Base-by-base conservation (phyloP, 1,284 basidiomycete species). In the Tilletia walkeri region DNA sequence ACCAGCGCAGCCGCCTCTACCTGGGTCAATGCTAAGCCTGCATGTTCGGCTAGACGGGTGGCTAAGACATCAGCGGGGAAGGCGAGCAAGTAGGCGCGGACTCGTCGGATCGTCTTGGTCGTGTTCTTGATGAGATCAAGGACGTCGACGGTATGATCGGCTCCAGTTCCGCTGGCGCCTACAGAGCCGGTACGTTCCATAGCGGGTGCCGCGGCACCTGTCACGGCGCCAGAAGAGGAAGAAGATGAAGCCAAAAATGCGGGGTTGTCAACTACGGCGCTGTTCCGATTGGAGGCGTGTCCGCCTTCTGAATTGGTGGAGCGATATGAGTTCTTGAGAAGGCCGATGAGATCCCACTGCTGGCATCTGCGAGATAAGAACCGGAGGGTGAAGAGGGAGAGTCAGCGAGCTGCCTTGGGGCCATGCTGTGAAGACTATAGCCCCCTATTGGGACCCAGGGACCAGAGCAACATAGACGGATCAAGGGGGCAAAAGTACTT, bases 31-130 rank as follows among this genome's bases (percentile, higher is more conserved):
- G 30, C 34, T 14, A 38, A 34, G 16, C 59, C 59, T 63, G 59
- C 59, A 18, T 34, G 59, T 12, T 63, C 59, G 4, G 59, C 59
- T 4, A 63, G 34, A 7, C 59, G 59, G 36, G 34, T n/a, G 20
- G 47, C 45, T 39, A 65, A 50, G 34, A 66, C 30, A 14, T 70
- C 65, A 7, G 71, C 70, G 2, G 78, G 78, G 4, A 77, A 69
- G 5, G 76, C 73, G 4, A 79, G 65, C 1, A 79, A 36, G 41
- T 76, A 79, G 65, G 70, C 75, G 16, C 78, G 73, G 9, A 78
- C 78, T 7, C 74, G 73, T 12, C 78, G 72, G 50, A 79, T 72
- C 12, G 75, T 74, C 39, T 71, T 72, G 0, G 75, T 76, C 18
- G 76, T 77, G 34, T 69, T 59, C 16, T 74, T 67, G 14, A 78